Conservation (phyloP, 2,329 filamentous ascomycete genomes). For the Fusarium haematococcum region DNA sequence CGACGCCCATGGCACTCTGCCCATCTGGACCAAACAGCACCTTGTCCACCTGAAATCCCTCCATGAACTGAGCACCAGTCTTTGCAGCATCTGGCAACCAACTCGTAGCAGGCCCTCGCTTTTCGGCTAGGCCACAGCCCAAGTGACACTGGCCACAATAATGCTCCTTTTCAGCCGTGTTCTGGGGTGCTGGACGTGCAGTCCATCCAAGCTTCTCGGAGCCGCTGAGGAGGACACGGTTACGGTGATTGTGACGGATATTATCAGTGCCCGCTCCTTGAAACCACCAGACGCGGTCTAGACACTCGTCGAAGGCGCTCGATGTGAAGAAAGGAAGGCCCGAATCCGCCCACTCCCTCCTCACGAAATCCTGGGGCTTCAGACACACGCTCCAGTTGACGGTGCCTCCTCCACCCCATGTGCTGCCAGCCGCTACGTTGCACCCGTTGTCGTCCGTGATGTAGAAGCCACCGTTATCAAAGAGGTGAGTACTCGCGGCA, state of each 20-base stretch:
- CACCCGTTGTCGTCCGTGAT: slow-evolving; percentile 68
- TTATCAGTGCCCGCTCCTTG: slow-evolving; percentile 79
- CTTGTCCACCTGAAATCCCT: slow-evolving; percentile 80
- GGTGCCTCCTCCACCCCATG: slow-evolving; percentile 88
- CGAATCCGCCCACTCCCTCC: slow-evolving; percentile 81
- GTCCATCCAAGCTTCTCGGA: slow-evolving; percentile 78
- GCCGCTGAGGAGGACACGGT: slow-evolving; percentile 79
- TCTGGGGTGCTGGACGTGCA: slow-evolving; percentile 79
- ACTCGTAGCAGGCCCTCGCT: slow-evolving; percentile 81
- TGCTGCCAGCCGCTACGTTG: slow-evolving; percentile 74
- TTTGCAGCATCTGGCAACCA: slow-evolving; percentile 84
- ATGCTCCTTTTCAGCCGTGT: slow-evolving; percentile 79
- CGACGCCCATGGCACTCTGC: slow-evolving; percentile 75
- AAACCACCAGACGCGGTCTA: slow-evolving; percentile 81
- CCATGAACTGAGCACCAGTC: slow-evolving; percentile 83
- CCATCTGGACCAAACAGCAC: slow-evolving; percentile 74
- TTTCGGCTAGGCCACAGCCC: slow-evolving; percentile 75
- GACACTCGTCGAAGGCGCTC: slow-evolving; percentile 77
- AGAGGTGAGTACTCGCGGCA: slow-evolving; percentile 72
- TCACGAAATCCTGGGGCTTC: slow-evolving; percentile 78
- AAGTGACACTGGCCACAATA: slow-evolving; percentile 76
- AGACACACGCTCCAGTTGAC: slow-evolving; percentile 83
- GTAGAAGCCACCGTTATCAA: slow-evolving; percentile 73
- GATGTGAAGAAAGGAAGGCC: slow-evolving; percentile 81
- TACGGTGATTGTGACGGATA: slow-evolving; percentile 79